phyloP scores from a whole-genome alignment of 768 basidiomycete species.

The Leccinum boreale region DNA sequence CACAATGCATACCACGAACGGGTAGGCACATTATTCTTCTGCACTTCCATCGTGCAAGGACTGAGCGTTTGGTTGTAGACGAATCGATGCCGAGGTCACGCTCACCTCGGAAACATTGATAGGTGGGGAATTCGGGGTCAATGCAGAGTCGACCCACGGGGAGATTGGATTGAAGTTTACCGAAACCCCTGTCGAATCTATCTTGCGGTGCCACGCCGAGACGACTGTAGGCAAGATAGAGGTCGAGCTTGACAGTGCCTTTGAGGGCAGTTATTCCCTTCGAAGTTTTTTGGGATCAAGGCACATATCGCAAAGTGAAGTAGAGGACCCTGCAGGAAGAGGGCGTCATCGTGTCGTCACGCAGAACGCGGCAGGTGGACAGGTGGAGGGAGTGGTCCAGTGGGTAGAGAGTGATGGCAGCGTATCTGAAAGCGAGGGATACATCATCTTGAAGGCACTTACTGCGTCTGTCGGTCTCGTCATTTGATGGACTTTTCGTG shows the following conservation, averaged over 20 bases:
- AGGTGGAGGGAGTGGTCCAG: constrained; percentile 18
- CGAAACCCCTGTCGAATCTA: constrained; percentile 35
- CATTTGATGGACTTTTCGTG: constrained; percentile 14
- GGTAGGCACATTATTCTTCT: constrained; percentile 29
- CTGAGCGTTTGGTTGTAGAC: constrained; percentile 13
- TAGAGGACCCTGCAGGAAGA: constrained; percentile 34
- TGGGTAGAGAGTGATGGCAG: constrained; percentile 25
- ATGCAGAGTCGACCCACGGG: constrained; percentile 29
- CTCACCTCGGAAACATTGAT: constrained; percentile 30
- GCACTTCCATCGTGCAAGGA: not conserved
- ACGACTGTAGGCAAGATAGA: constrained; percentile 29
- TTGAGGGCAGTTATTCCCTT: constrained; percentile 41
- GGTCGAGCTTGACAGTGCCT: constrained; percentile 34
- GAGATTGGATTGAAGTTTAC: constrained; percentile 27
- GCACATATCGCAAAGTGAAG: constrained; percentile 18
- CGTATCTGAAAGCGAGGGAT: constrained; percentile 14
- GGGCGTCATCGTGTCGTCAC: constrained; percentile 32
- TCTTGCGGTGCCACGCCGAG: constrained; percentile 28
- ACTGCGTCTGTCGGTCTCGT: constrained; percentile 11
- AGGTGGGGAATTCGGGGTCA: constrained; percentile 34
- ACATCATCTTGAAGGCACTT: constrained; percentile 14
- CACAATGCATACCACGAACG: constrained; percentile 38
- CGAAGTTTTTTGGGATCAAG: constrained; percentile 22
- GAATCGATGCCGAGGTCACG: constrained; percentile 19
- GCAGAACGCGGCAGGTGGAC: not conserved